Conservation (phyloP, 768 basidiomycete species). For the Mycena kentingensis region DNA sequence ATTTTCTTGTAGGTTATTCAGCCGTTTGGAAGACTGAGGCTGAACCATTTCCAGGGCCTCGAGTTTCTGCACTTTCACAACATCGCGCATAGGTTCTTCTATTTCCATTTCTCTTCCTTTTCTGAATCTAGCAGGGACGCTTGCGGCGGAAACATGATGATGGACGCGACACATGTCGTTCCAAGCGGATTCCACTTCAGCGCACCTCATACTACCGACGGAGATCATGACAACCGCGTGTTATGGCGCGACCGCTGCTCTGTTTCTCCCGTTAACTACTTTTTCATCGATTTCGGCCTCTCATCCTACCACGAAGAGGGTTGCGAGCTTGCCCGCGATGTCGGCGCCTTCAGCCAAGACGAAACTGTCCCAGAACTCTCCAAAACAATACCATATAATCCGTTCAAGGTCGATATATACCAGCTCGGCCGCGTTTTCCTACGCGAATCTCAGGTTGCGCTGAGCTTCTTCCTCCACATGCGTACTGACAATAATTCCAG, state of each 20-base stretch:
- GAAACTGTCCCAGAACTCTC: constrained; percentile 29
- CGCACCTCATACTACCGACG: not conserved
- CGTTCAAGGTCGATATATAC: constrained; percentile 34
- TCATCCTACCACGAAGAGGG: constrained; percentile 12
- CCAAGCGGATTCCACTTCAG: constrained; percentile 18
- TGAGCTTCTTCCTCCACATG: not conserved
- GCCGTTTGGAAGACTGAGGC: not conserved
- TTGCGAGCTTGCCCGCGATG: not conserved
- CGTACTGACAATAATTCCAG: not conserved
- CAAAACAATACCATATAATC: constrained; percentile 27
- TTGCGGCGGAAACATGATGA: constrained; percentile 22
- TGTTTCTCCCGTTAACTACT: constrained; percentile 28
- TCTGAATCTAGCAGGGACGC: constrained; percentile 21
- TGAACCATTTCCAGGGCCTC: constrained; percentile 18
- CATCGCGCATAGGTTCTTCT: constrained; percentile 22
- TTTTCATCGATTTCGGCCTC: constrained; percentile 31
- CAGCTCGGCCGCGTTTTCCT: constrained; percentile 25
- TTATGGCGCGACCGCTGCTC: constrained; percentile 17
- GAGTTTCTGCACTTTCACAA: constrained; percentile 27
- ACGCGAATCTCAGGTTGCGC: not conserved
- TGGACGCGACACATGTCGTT: constrained; percentile 16
- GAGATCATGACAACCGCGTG: not conserved
- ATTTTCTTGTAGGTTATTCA: constrained; percentile 21
- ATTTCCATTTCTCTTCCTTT: not conserved
- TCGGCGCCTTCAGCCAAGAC: constrained; percentile 24